Evolutionary conservation across 1,284 basidiomycete genomes (phyloP), one percentile per base, ranked within the genome.

Genomic region (Boletellus sp.): DNA sequence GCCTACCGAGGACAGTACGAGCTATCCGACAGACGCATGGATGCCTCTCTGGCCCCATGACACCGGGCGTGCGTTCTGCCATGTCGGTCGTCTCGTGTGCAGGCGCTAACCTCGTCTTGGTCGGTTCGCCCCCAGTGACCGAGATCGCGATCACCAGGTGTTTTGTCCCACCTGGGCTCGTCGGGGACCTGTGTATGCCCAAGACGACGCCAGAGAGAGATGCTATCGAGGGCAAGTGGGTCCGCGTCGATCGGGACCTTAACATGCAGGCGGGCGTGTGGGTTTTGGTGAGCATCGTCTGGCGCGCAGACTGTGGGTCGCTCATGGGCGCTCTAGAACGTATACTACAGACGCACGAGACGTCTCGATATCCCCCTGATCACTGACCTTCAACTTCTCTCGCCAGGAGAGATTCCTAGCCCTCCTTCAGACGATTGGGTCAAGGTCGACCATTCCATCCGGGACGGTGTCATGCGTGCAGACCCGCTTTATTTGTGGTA

Each of bases 311-410:
- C 15, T 7, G 15, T 48, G 73, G 62, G 11, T 26, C 5, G 44
- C 42, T 53, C 22, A 54, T 36, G 15, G 19, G 15, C 2, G 2
- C 12, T 28, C 6, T 21, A 92, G 81, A 82, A 87, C 62, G 67
- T 94, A 5, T 93, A 88, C 67, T 94, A 94, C 61, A 85, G 92
- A 44, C 82, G 91, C 12, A 92, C 91, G 8, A 79, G 91, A 42
- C 81, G 91, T 32, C 80, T 86, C 56, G 89, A 91, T 55, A 75
- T 90, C 26, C 80, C 85, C 18, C 76, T 90, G 42, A 74, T 90
- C 45, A 81, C 79, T 2, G 82, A 89, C 44, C 63, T 91, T 15
- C 72, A 68, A 39, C 69, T 91, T 1, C 76, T 89, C 3, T 71
- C 77, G 0, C 66, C 77, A 24, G 70, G 71, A 18, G 74, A 82